phyloP scores from a whole-genome alignment of 345 rosid species.

The Noccaea bulbosa region DNA sequence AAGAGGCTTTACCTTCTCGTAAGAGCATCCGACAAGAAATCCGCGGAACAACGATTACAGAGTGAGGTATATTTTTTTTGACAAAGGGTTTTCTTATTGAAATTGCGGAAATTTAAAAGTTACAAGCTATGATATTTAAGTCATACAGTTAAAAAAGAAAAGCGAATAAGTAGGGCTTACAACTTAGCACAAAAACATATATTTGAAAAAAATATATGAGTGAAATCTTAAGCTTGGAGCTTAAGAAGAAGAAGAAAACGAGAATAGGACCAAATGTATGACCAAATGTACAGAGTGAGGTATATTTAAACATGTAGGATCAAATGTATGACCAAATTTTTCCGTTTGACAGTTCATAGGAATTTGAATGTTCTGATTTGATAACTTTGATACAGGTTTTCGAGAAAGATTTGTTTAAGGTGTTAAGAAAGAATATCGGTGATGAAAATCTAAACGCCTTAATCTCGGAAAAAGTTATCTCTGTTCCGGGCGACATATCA shows the following conservation, averaged over 20 bases:
- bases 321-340: not conserved
- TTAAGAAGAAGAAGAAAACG: too few species aligned
- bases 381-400: slow-evolving; percentile 43
- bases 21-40: slow-evolving; percentile 29
- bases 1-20: slow-evolving; percentile 34
- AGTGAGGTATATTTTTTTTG: slow-evolving; percentile 31
- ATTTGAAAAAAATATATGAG: too few species aligned
- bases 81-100: too few species aligned
- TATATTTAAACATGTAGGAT: slow-evolving; percentile 1
- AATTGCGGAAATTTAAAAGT: too few species aligned
- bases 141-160: too few species aligned
- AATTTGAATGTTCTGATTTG: not conserved
- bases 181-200: too few species aligned
- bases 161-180: too few species aligned
- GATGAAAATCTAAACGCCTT: slow-evolving; percentile 38
- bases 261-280: too few species aligned
- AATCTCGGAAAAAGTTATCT: slow-evolving; percentile 52
- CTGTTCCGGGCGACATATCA: slow-evolving; percentile 56
- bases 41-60: slow-evolving; percentile 23
- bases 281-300: slow-evolving; percentile 30
- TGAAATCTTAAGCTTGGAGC: too few species aligned
- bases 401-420: slow-evolving; percentile 57
- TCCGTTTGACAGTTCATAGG: not conserved
- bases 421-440: slow-evolving; percentile 50
- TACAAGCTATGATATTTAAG: too few species aligned